Base-by-base conservation (phyloP, 2,329 filamentous ascomycete species). In the Fusarium succisae region DNA sequence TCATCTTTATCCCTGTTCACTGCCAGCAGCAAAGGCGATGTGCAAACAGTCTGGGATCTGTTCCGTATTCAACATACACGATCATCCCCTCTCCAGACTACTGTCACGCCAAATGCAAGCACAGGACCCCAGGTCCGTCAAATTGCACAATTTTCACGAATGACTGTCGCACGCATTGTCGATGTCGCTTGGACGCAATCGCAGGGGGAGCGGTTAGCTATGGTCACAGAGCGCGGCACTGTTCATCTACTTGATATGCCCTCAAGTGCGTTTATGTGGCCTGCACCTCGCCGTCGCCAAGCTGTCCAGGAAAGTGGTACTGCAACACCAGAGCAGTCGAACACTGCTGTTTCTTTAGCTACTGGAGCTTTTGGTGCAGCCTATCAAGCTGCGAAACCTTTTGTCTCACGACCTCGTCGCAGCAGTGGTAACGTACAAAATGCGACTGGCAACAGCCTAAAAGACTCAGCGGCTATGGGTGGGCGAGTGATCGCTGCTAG, bases 221-320 rank as follows among this genome's bases (percentile, higher is more conserved):
- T 99, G 84, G 91, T 98, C 32, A 98, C 96, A 2, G 94, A 97
- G 78, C 93, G 95, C 76, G 95, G 96, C n/a, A 99, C 96, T 14
- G 91, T 98, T 17, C 96, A 99, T 83, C 89, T 98, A 48, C 92
- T 98, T 73, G 94, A 98, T 75, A 90, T 98, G 82, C 94, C 95
- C 14, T 87, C 90, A 51, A 93, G 91, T 72, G 94, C 94, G 9
- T 96, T 95, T 77, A 91, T 93, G 74, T 98, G 95, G 95, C 95
- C 95, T 45, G 94, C 95, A 30, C 91, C 91, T 47, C 87, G 89
- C 44, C 86, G 88, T 60, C 85, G 87, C 66, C 82, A 81, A 69
- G 84, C 82, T 58, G 78, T 78, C 43, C 83, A 82, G 67, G 86
- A 89, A 43, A 82, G 82, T 24, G 82, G 83, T 18, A 83, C 85